phyloP scores from a whole-genome alignment of 257 asterid genomes.

The Paraleonurus japonicus region DNA sequence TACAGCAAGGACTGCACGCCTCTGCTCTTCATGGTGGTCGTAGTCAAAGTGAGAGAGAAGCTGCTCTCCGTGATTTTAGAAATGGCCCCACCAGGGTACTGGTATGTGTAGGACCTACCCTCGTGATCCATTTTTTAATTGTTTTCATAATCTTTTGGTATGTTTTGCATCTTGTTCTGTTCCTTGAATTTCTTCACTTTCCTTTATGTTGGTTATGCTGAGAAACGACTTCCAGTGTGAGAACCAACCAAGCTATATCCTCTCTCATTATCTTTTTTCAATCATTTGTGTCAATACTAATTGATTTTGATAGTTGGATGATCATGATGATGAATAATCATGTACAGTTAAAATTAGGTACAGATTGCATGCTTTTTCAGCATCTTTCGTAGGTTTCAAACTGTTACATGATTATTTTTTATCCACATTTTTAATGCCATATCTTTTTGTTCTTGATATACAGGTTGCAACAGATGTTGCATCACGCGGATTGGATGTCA shows the following conservation, averaged over 20 bases:
- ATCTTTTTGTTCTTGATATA: conserved; percentile 22
- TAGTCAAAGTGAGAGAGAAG: conserved; percentile 83
- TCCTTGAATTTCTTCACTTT: conserved; percentile 11
- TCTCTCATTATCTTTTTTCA: background rate
- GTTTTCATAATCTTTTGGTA: conserved; percentile 5
- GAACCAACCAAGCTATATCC: conserved; percentile 11
- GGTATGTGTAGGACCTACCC: conserved; percentile 40
- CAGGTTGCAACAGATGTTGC: conserved; percentile 98
- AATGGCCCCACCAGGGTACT: conserved; percentile 69
- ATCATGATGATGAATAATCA: background rate
- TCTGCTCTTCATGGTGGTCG: conserved; percentile 94
- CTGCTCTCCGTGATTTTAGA: conserved; percentile 79
- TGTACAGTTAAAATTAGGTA: background rate
- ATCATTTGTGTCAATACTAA: background rate
- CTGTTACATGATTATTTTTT: background rate
- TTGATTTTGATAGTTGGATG: background rate
- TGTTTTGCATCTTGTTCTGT: conserved; percentile 22
- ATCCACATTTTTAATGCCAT: background rate
- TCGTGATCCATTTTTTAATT: conserved; percentile 4
- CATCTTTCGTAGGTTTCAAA: background rate
- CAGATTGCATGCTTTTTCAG: background rate
- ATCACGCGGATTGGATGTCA: conserved; percentile 86
- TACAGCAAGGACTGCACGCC: conserved; percentile 71
- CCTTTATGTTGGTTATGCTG: background rate
- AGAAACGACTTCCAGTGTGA: background rate